Base-by-base conservation (phyloP, 345 rosid genomes). In the Populus pruinosa region DNA sequence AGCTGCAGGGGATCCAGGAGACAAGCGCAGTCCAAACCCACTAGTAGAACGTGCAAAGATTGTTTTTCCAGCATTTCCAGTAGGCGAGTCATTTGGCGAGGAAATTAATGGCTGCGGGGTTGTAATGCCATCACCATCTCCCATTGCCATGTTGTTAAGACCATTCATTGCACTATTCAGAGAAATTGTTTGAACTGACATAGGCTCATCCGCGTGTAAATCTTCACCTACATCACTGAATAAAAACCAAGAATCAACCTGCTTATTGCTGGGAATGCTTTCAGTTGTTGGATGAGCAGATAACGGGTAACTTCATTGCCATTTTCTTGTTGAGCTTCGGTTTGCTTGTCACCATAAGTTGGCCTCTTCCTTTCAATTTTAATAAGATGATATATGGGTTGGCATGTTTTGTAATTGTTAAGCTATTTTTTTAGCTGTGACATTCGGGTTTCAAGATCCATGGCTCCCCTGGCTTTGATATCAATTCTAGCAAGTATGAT, bases 131-230 rank as follows among this genome's bases (percentile, higher is more conserved):
- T 89, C 86, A 75, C 90, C 88, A 33, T 91, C 92, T 80, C 83
- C 93, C 77, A 90, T 83, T 74, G 90, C 99, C 97, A 91, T 91
- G 83, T 76, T 84, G 55, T 86, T 92, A 81, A 78, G 87, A 70
- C 82, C 89, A 87, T 85, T 84, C 39, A 88, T 86, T 68, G 91
- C 77, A 82, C 80, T 83, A 76, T 83, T 81, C 84, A 85, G 47
- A 72, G 91, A 89, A 76, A 82, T 83, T 23, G 87, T 84, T 65
- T 88, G 97, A 80, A 83, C 73, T 61, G 76, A 82, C 87, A 87
- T 79, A 49, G 76, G 81, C 76, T 83, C 92, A 74, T 77, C 77
- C 67, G 77, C 81, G 49, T 75, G 86, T 38, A 63, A 47, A 70
- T 77, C 56, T 72, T 85, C 87, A 82, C 81, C 65, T 31, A 80